A percentile compares a stretch with the other conserved stretches of the same genome.
phyloP scores from a whole-genome alignment of 2,329 filamentous ascomycete genomes.

The Scedosporium minutisporum region DNA sequence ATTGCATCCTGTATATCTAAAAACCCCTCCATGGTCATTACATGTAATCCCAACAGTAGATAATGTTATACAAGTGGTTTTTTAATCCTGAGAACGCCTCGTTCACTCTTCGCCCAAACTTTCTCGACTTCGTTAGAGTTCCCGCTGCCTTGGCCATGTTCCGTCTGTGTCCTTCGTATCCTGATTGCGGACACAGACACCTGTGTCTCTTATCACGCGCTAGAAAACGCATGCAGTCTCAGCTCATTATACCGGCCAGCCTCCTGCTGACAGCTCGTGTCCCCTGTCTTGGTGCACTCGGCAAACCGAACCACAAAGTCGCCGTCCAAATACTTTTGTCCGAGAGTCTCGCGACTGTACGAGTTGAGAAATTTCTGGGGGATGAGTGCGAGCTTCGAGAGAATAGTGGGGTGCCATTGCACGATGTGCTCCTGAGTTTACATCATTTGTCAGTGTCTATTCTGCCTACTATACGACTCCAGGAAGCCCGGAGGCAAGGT shows the following conservation, averaged over 20 bases:
- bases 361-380: slow-evolving; percentile 77
- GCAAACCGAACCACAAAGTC: slow-evolving; percentile 76
- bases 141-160: neutral
- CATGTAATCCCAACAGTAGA: neutral
- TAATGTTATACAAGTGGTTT: neutral
- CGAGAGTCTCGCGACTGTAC: slow-evolving; percentile 51
- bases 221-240: slow-evolving; percentile 2
- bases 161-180: neutral
- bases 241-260: slow-evolving; percentile 1
- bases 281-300: slow-evolving; percentile 52
- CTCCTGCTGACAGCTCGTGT: slow-evolving; percentile 47
- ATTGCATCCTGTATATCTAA: neutral
- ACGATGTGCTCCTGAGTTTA: slow-evolving; percentile 66
- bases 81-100: neutral
- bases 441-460: slow-evolving; percentile 6
- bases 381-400: slow-evolving; percentile 82
- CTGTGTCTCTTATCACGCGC: neutral
- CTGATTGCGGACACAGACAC: neutral
- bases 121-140: neutral
- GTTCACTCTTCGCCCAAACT: neutral
- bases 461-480: slow-evolving; percentile 1
- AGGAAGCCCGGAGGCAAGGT: neutral
- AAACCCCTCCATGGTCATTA: neutral
- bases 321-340: slow-evolving; percentile 66
- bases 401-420: slow-evolving; percentile 94